Evolutionary conservation across 164 flowering plant species (phyloP).

Genomic region (Aristolochia californica): DNA sequence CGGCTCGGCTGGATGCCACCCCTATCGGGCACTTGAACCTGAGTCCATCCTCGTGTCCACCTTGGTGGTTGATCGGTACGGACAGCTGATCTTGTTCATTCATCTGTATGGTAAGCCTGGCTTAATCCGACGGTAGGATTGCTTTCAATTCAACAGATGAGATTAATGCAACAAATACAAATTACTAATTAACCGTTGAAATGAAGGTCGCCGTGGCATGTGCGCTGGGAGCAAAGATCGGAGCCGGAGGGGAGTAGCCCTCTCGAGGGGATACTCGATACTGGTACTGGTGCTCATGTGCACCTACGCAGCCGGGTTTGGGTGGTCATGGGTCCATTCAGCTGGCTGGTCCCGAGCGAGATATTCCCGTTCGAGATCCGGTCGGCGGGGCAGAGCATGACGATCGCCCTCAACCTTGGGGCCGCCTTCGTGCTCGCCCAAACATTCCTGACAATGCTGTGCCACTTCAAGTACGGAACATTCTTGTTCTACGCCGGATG

Average conservation of each 20-base stretch:
- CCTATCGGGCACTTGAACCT: too few relatives aligned
- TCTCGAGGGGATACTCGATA: constrained; percentile 28
- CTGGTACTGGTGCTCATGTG: constrained; percentile 51
- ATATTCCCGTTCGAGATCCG: constrained; percentile 61
- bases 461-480: constrained; percentile 48
- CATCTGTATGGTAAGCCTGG: constrained; percentile 48
- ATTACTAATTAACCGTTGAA: too few relatives aligned
- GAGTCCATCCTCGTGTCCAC: constrained; percentile 44
- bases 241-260: constrained; percentile 26
- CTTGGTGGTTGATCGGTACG: constrained; percentile 43
- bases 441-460: constrained; percentile 50
- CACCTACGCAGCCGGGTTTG: constrained; percentile 52
- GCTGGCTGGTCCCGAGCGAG: constrained; percentile 71
- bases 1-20: too few relatives aligned
- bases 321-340: constrained; percentile 81
- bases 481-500: constrained; percentile 61
- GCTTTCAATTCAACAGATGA: too few relatives aligned
- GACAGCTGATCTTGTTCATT: constrained; percentile 54
- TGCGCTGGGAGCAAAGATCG: constrained; percentile 29
- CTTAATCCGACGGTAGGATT: constrained; percentile 43
- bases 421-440: constrained; percentile 50
- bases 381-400: constrained; percentile 51
- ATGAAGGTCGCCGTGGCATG: constrained; percentile 45
- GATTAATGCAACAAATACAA: too few relatives aligned
- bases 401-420: constrained; percentile 47